Base-by-base conservation (phyloP, 106 monocot species). In the Amphibolis antarctica region DNA sequence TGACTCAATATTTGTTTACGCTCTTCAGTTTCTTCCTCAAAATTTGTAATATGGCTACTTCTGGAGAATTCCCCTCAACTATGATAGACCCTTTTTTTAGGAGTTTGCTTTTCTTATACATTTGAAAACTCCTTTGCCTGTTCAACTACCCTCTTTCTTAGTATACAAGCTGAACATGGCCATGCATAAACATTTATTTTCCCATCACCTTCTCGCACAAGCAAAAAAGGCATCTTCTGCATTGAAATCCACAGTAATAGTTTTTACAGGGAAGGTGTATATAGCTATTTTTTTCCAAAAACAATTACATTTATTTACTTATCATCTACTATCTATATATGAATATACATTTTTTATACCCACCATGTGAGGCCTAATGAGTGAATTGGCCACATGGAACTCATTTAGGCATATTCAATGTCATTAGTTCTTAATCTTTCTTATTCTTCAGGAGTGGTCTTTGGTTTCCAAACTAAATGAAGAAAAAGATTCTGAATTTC, bases 401-500 rank as follows among this genome's bases (percentile, higher is more conserved):
- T 28, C 17, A 57, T 28, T 27, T 58, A 30, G 58, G 3, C 26
- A 28, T 28, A 15, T 26, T 58, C 17, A 12, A 7, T 28, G 19
- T 53, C 11, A 1, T 21, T 58, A 28, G n/a, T 58, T 0, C 7
- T 58, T 28, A 27, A 3, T 9, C 57, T 57, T 58, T 27, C 36
- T 4, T 21, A 42, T 61, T 42, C 60, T n/a, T n/a, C 12, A 42
- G 60, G 60, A 44, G 0, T 28, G 19, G 23, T 61, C 42, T 0
- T 42, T 61, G 23, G 23, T 42, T 61, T 42, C 36, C 10, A 61
- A 61, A 42, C 13, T 61, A 61, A 42, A 11, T 6, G 42, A 44
- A 22, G 44, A 61, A 28, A 61, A 61, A 3, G 22, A 12, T 43
- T 61, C 44, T 43, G 60, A 20, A 61, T 30, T 61, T n/a, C 60